These are phyloP conservation scores for Laburnicola sp. DNA, from an alignment of 2,329 filamentous ascomycete species.

Conservation along the genomic window DNA sequence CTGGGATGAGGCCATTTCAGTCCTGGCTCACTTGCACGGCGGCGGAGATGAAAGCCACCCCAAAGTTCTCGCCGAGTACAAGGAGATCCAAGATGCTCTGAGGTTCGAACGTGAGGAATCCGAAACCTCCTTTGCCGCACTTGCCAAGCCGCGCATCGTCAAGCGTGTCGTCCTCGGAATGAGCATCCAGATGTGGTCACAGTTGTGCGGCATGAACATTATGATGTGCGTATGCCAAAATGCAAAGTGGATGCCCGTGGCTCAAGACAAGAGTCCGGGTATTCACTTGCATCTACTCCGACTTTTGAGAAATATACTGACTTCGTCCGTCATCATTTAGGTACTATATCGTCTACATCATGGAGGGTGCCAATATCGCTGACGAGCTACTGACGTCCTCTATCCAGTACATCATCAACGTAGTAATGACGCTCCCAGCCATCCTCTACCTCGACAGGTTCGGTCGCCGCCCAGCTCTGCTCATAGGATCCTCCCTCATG, in stretches of 20 bases:
- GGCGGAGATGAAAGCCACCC: constrained; percentile 59
- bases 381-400: constrained; percentile 62
- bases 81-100: constrained; percentile 62
- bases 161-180: constrained; percentile 62
- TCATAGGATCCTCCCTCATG: constrained; percentile 61
- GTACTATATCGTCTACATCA: constrained; percentile 65
- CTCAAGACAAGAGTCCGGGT: too few species aligned
- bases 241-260: too few species aligned
- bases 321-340: constrained; percentile 24
- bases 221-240: constrained; percentile 35
- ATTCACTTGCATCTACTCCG: too few species aligned
- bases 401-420: constrained; percentile 68
- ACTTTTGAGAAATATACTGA: too few species aligned
- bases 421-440: constrained; percentile 61
- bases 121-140: constrained; percentile 53
- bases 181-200: constrained; percentile 63
- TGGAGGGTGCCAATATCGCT: constrained; percentile 60
- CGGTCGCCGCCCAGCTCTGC: constrained; percentile 60
- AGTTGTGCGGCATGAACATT: constrained; percentile 63
- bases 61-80: constrained; percentile 65
- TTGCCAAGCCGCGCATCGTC: constrained; percentile 57
- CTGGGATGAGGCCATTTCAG: constrained; percentile 65
- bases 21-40: constrained; percentile 60
- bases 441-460: constrained; percentile 63
- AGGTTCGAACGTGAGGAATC: constrained; percentile 59